Evolutionary conservation across 441 rosid genomes (phyloP).

Genomic region (Pelargonium citronellum): DNA sequence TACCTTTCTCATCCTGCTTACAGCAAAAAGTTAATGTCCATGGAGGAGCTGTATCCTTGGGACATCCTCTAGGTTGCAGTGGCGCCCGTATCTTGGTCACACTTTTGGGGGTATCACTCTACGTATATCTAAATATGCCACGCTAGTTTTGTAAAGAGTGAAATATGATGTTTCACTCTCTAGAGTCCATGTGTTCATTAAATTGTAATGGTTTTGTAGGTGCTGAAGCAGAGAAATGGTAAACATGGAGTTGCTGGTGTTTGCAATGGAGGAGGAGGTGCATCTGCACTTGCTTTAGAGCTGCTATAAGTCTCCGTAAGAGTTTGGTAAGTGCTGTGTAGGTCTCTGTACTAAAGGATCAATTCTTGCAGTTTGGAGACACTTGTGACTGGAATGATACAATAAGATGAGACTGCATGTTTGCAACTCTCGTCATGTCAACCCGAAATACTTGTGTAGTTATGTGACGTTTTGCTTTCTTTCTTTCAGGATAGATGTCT

Average conservation of each 20-base stretch:
- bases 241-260: constrained; percentile 80
- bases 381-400: background rate
- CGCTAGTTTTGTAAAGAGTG: background rate
- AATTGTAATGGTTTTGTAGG: constrained; percentile 29
- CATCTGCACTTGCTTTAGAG: constrained; percentile 80
- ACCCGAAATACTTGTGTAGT: background rate
- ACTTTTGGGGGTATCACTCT: constrained; percentile 61
- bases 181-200: background rate
- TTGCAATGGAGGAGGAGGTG: constrained; percentile 99
- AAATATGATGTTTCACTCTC: background rate
- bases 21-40: constrained; percentile 84
- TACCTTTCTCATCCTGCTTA: constrained; percentile 4
- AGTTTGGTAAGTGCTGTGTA: constrained; percentile 23
- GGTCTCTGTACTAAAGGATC: background rate
- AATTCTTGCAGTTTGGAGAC: background rate
- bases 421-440: background rate
- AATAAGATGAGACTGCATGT: too few relatives aligned
- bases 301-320: constrained; percentile 38
- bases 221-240: constrained; percentile 63
- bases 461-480: background rate
- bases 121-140: background rate
- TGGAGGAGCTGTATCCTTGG: constrained; percentile 93
- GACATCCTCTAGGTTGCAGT: constrained; percentile 97
- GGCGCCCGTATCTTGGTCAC: constrained; percentile 92
- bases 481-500: background rate